Base-by-base conservation (phyloP, 805 yeast species). In the Scheffersomyces coipomensis region DNA sequence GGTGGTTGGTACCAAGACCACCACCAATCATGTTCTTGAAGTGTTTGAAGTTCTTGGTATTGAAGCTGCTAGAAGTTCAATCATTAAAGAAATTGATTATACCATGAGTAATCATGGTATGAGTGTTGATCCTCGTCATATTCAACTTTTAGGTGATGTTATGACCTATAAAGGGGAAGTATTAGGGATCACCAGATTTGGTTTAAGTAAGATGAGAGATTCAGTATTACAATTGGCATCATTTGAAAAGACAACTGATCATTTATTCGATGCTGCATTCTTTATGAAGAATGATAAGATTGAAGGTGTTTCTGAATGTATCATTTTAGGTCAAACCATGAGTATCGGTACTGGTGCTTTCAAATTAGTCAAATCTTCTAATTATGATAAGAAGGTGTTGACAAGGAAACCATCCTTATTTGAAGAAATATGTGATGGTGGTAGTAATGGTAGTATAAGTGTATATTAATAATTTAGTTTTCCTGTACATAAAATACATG, bases 41-140 rank as follows among this genome's bases (percentile, higher is more conserved):
- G 89, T 91, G 46, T 80, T 78, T 50, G 79, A 80, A 47, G 97
- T 91, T 4, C 71, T 93, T 45, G 99, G 99, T 55, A 95, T 93
- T 48, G 99, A 93, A 63, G 99, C 99, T 2, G 99, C 99, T 1
- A 78, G 99, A 61, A 70, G 88, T 0, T 84, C 96, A 51, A 93
- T 93, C 60, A 85, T 93, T 58, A 81, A 81, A 47, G 99, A 93
- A 70, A 93, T 93, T 63, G 96, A 87, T 58, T 89, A 89, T 59
- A 93, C 99, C 39, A 93, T 93, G 99, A 83, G 96, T 59, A 88
- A 89, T 66, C 99, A 93, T 73, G 99, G 99, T 66, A 93, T 93
- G 99, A 88, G 96, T 62, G 97, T 93, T 35, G 99, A 93, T 74
- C 99, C 98, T 45, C 96, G 99, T 74, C 99, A 93, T 64, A 90